Conservation (phyloP, 208 protist genomes). For the Acanthamoeba polyphaga region DNA sequence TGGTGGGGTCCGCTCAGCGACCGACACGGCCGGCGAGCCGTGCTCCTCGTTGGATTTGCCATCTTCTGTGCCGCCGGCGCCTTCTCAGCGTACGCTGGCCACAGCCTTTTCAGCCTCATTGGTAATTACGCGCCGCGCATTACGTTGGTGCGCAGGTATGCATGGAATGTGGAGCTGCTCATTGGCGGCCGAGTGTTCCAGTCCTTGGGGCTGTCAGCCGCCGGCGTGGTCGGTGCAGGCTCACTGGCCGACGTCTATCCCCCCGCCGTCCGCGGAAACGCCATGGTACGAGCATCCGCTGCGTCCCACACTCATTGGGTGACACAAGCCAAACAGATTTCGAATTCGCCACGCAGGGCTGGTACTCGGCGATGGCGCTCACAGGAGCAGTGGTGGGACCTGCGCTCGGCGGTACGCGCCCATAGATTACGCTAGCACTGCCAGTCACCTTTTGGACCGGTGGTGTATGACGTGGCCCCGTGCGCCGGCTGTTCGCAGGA, state of each 20-base stretch:
- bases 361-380: background rate
- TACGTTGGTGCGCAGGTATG: background rate
- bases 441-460: background rate
- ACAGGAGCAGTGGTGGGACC: background rate
- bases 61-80: background rate
- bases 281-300: background rate
- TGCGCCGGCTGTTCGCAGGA: background rate
- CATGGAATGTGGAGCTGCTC: background rate
- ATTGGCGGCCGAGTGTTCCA: background rate
- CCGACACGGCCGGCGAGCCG: background rate
- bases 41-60: background rate
- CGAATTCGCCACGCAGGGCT: background rate
- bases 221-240: background rate
- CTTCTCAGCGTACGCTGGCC: background rate
- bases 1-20: constrained; percentile 22
- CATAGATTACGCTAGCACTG: background rate
- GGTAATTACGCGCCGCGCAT: too few relatives aligned
- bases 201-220: background rate
- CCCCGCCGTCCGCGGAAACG: background rate
- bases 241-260: constrained; percentile 16
- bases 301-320: too few relatives aligned
- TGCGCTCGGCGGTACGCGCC: background rate
- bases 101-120: too few relatives aligned
- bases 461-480: background rate
- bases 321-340: too few relatives aligned